These are phyloP conservation scores for Croton laevigatus DNA, from an alignment of 441 rosid genomes.

Conservation along the genomic window DNA sequence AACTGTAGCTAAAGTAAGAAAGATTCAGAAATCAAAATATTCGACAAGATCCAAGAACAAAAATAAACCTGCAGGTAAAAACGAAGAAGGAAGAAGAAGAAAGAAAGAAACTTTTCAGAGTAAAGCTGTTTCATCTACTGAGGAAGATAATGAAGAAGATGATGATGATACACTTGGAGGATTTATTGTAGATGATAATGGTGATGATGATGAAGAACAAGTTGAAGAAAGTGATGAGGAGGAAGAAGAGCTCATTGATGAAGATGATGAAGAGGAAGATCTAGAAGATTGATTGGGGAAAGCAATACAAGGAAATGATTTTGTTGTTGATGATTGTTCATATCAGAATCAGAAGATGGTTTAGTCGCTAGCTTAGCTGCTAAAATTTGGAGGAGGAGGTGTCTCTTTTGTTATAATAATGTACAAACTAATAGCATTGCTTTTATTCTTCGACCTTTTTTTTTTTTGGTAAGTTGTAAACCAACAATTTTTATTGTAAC, in stretches of 20 bases:
- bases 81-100: conserved; percentile 17
- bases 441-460: too few relatives aligned
- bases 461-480: too few relatives aligned
- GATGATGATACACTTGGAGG: conserved; percentile 69
- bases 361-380: conserved; percentile 1
- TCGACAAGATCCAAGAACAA: conserved; percentile 53
- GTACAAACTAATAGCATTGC: too few relatives aligned
- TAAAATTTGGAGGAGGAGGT: neutral
- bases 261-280: conserved; percentile 38
- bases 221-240: conserved; percentile 34
- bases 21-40: conserved; percentile 30
- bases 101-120: conserved; percentile 16
- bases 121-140: conserved; percentile 20
- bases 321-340: conserved; percentile 2
- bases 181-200: conserved; percentile 58
- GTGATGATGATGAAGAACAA: conserved; percentile 34
- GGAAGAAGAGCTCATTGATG: conserved; percentile 27
- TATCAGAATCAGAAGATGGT: neutral
- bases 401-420: neutral
- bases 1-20: conserved; percentile 28
- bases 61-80: neutral
- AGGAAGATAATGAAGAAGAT: conserved; percentile 22
- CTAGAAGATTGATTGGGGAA: conserved; percentile 21
- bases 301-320: neutral
- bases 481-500: too few relatives aligned